phyloP scores from a whole-genome alignment of 148 eudicot genomes.

The Nyssa sinensis region DNA sequence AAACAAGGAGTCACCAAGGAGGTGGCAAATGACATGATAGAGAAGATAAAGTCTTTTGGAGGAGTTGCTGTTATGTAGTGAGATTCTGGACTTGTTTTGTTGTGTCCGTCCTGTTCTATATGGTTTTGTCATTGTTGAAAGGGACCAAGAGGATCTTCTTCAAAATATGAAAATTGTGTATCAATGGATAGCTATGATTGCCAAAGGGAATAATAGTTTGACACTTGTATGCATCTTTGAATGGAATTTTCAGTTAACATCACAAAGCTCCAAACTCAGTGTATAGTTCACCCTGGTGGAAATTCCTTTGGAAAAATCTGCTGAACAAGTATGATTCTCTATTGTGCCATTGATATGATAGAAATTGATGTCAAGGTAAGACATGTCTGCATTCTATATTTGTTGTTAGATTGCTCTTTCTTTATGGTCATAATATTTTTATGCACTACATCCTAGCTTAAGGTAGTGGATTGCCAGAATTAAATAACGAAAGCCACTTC shows the following conservation, averaged over 20 bases:
- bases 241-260: background rate
- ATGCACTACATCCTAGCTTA: background rate
- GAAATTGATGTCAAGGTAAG: background rate
- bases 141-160: background rate
- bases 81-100: background rate
- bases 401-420: background rate
- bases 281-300: too few relatives aligned
- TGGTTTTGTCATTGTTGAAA: background rate
- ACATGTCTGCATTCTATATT: background rate
- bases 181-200: background rate
- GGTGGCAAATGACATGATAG: slow-evolving; percentile 67
- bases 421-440: background rate
- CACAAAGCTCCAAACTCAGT: background rate
- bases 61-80: slow-evolving; percentile 83
- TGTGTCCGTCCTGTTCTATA: background rate
- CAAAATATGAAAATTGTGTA: background rate
- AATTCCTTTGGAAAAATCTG: background rate
- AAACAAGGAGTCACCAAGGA: slow-evolving; percentile 90
- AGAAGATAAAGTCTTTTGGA: slow-evolving; percentile 81
- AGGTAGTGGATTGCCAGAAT: too few relatives aligned
- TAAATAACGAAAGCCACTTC: too few relatives aligned
- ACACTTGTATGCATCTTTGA: background rate
- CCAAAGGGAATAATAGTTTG: background rate
- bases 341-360: background rate
- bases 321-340: background rate